Conservation (phyloP, 805 yeast species). For the Candida silvicultrix region DNA sequence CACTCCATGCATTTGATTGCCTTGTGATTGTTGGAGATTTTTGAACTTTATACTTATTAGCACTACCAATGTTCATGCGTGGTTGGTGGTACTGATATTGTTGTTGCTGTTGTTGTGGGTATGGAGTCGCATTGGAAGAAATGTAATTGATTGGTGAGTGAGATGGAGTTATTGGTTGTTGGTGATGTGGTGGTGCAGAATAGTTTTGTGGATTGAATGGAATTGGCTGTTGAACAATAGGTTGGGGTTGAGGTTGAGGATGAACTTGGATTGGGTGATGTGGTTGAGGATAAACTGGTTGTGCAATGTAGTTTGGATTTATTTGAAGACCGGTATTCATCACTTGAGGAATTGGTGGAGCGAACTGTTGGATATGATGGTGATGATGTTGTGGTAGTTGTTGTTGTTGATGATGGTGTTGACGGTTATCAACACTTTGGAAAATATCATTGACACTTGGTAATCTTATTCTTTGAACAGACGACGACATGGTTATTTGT, state of each 20-base stretch:
- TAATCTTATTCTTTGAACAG: conserved; percentile 15
- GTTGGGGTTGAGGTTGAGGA: not conserved
- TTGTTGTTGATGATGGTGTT: not conserved
- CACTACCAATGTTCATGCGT: not conserved
- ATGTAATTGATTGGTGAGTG: not conserved
- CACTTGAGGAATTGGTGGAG: not conserved
- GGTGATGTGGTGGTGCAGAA: not conserved
- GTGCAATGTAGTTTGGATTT: not conserved
- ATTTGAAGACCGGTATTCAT: not conserved
- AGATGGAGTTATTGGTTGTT: conserved; percentile 1
- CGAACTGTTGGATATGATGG: not conserved
- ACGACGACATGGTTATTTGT: not conserved
- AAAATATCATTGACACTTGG: conserved; percentile 22
- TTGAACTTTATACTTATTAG: conserved; percentile 6
- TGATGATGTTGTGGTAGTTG: too few relatives aligned
- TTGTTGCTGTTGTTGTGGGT: conserved; percentile 4
- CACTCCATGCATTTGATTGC: conserved; percentile 46
- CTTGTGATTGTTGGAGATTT: conserved; percentile 11
- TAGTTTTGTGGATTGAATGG: not conserved
- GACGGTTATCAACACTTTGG: conserved; percentile 4
- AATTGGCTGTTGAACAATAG: not conserved
- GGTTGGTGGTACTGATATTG: conserved; percentile 2
- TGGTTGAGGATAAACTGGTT: not conserved
- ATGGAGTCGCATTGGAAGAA: conserved; percentile 7
- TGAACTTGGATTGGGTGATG: not conserved